Evolutionary conservation across 2,329 filamentous ascomycete species (phyloP), one percentile per base, ranked within the genome.

Genomic region (Fusarium nurragi): DNA sequence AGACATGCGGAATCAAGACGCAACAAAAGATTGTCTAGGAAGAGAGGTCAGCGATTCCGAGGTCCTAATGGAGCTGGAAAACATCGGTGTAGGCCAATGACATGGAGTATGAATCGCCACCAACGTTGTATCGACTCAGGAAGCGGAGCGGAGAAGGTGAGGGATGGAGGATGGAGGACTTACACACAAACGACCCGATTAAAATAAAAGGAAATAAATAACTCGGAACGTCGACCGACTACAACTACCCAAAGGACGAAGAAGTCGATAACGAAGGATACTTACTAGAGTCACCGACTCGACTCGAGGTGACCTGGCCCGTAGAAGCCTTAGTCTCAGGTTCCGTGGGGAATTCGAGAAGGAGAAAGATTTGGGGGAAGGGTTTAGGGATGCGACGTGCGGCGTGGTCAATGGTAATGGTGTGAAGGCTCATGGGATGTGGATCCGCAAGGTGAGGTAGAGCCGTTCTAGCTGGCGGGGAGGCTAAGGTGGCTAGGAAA

Each of bases 81-180:
- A 61, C 52, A 54, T 62, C 52, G 45, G 48, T 54, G 54, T 49
- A 60, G 54, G 45, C 65, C 58, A 70, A 69, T 71, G 61, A 59
- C 47, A 60, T 57, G 45, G 57, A 56, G 38, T 51, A 74, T 74
- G 76, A 71, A 76, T 77, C 75, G 72, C 67, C 71, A 71, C 68
- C 71, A 71, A 65, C 41, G 51, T 40, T 39, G 49, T 65, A 46
- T 63, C 62, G 51, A 63, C 57, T 66, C 62, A 54, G 61, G 55
- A 41, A 56, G 41, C 60, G 47, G 45, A 59, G 58, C 30, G 43
- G 34, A 32, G 32, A 34, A 49, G 32, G 52, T 34, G 30, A 59
- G 58, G 30, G 41, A 30, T 36, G 30, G 26, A 45, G 30, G 52
- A 28, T 40, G 41, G 44, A 36, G 40, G 58, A 68, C 65, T 68